Base-by-base conservation (phyloP, 1,139 yeast genomes). In the Nakaseomyces delphensis region DNA sequence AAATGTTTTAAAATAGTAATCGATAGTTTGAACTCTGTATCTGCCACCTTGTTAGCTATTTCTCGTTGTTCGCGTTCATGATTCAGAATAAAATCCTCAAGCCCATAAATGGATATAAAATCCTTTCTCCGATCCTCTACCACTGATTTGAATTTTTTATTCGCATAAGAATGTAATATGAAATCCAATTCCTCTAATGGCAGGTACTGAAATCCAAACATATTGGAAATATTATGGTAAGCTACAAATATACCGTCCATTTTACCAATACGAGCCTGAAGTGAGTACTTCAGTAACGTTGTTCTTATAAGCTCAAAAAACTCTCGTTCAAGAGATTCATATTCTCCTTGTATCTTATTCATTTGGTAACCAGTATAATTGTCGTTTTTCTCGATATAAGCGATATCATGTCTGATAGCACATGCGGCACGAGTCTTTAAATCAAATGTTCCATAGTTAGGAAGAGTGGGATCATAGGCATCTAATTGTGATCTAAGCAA, bases 171-270 rank as follows among this genome's bases (percentile, higher is more conserved):
- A 52, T 79, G 81, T 53, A 72, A 66, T 18, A 73, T 67, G 50
- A 67, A 66, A 59, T 91, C 96, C 49, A 91, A 73, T 31, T 80
- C 84, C 4, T 68, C 65, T 40, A 87, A 64, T 1, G 95, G 91
- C 21, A 91, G 63, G 61, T 91, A 91, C 60, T 87, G 91, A 63
- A 87, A 91, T 3, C 97, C 98, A 62, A 91, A 84, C 56, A 89
- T 76, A 37, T 79, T 69, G 35, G 76, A 72, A 43, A 87, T 73
- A 59, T 87, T 91, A 63, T 91, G 98, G 59, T 82, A 91, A 0
- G 96, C 96, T 19, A 91, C 70, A 52, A 84, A 87, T 4, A 91
- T 86, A 5, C 98, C 98, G 62, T 89, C 96, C 98, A 91, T 91
- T 54, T 83, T 79, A 1, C 98, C 98, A 39, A 91, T 83, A 48